Percentiles rank a stretch among this genome's conserved stretches.
Conservation (phyloP, 2,329 filamentous ascomycete genomes). For the Fusarium sp. region DNA sequence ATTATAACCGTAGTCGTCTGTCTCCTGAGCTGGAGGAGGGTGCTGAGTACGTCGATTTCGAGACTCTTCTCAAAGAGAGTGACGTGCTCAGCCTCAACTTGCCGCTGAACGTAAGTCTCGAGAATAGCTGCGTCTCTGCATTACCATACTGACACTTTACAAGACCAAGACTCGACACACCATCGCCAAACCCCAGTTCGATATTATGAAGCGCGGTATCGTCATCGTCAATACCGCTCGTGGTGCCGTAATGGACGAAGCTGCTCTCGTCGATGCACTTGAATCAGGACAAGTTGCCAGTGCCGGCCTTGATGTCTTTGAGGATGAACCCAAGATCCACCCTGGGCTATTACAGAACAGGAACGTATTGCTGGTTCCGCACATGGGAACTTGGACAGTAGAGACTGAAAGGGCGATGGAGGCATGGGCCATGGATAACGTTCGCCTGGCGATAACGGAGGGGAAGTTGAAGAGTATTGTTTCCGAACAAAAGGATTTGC, state of each 20-base stretch:
- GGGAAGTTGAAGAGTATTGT: slow-evolving; percentile 78
- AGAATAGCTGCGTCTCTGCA: background rate
- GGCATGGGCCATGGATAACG: slow-evolving; percentile 80
- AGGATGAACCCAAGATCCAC: slow-evolving; percentile 84
- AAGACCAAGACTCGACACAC: slow-evolving; percentile 79
- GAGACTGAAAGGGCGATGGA: slow-evolving; percentile 80
- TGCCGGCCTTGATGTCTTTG: slow-evolving; percentile 85
- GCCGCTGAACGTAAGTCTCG: slow-evolving; percentile 79
- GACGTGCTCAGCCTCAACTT: slow-evolving; percentile 87
- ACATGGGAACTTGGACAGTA: slow-evolving; percentile 88
- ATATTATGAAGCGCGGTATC: slow-evolving; percentile 82
- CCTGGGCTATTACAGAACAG: slow-evolving; percentile 79
- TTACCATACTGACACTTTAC: background rate
- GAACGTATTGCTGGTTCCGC: slow-evolving; percentile 82
- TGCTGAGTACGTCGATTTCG: slow-evolving; percentile 80
- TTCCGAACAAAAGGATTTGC: slow-evolving; percentile 73
- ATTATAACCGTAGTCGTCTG: slow-evolving; percentile 79
- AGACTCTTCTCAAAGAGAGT: slow-evolving; percentile 77
- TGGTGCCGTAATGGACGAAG: slow-evolving; percentile 86
- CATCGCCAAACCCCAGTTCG: slow-evolving; percentile 79
- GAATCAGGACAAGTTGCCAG: slow-evolving; percentile 78
- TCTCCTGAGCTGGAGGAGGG: slow-evolving; percentile 68
- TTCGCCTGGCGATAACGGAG: slow-evolving; percentile 72
- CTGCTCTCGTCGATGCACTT: slow-evolving; percentile 81
- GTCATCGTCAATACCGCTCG: slow-evolving; percentile 88